Evolutionary conservation across 2,329 filamentous ascomycete species (phyloP).

Genomic region (Huntiella moniliformis): DNA sequence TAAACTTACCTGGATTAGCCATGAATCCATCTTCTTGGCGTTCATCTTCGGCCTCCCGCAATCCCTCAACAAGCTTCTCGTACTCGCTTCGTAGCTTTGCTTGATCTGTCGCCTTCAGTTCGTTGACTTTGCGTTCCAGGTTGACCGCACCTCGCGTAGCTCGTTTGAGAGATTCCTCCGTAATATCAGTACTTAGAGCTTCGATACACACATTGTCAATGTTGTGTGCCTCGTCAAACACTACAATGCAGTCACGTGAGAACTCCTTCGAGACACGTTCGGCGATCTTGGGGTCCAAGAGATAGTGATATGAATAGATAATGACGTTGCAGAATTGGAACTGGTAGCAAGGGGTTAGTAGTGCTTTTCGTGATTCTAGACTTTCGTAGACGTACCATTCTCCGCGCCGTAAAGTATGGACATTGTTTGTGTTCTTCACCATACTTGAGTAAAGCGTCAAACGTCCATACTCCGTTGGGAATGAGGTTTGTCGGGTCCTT

Average conservation of each 20-base stretch:
- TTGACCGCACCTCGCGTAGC: slow-evolving; percentile 82
- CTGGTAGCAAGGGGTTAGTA: slow-evolving; percentile 21
- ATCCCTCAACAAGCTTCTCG: slow-evolving; percentile 78
- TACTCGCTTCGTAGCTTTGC: slow-evolving; percentile 92
- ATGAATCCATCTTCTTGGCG: slow-evolving; percentile 87
- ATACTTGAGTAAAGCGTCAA: slow-evolving; percentile 74
- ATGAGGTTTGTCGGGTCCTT: slow-evolving; percentile 89
- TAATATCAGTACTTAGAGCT: slow-evolving; percentile 87
- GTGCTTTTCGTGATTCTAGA: neutral
- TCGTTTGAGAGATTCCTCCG: slow-evolving; percentile 81
- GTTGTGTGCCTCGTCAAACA: slow-evolving; percentile 97
- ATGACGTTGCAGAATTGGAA: slow-evolving; percentile 99
- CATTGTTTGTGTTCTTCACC: slow-evolving; percentile 94
- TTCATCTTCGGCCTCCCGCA: slow-evolving; percentile 73
- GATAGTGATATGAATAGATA: slow-evolving; percentile 97
- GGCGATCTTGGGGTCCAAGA: slow-evolving; percentile 93
- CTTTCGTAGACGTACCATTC: slow-evolving; percentile 49
- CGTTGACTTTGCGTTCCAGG: slow-evolving; percentile 71
- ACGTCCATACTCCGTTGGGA: slow-evolving; percentile 86
- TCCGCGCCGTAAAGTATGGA: slow-evolving; percentile 84
- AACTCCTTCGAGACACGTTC: slow-evolving; percentile 88
- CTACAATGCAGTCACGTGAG: slow-evolving; percentile 94
- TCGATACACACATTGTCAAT: slow-evolving; percentile 99
- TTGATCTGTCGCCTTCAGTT: slow-evolving; percentile 92
- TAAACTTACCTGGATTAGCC: slow-evolving; percentile 53